Percentiles rank a stretch among this genome's conserved stretches.
phyloP scores from a whole-genome alignment of 441 rosid genomes.

The Corymbia calophylla region DNA sequence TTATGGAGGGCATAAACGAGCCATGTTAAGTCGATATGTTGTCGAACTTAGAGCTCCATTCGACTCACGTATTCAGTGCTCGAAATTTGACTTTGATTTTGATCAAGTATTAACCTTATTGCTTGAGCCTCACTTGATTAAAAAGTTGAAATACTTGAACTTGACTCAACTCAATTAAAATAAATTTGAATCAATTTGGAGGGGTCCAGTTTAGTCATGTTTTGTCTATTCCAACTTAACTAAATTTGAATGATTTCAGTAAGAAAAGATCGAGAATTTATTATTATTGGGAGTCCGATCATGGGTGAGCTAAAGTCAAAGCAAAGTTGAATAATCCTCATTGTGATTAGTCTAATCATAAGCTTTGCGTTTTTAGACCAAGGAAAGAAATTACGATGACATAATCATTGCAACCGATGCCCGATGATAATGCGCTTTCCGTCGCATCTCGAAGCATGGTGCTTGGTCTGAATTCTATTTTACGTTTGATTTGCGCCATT shows the following conservation, averaged over 20 bases:
- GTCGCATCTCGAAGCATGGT: neutral
- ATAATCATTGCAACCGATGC: neutral
- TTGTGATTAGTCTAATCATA: neutral
- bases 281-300: neutral
- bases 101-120: neutral
- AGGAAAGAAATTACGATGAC: neutral
- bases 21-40: neutral
- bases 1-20: neutral
- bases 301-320: neutral
- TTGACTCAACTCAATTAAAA: neutral
- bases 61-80: neutral
- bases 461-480: neutral
- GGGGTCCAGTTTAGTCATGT: neutral
- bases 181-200: neutral
- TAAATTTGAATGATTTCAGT: neutral
- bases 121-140: neutral
- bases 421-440: neutral
- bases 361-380: neutral
- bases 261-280: neutral
- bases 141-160: neutral
- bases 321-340: neutral
- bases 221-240: neutral
- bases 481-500: neutral
- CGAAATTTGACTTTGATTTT: too few species aligned
- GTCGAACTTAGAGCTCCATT: neutral